Base-by-base conservation (phyloP, 768 basidiomycete species). In the Boletus huronensis region DNA sequence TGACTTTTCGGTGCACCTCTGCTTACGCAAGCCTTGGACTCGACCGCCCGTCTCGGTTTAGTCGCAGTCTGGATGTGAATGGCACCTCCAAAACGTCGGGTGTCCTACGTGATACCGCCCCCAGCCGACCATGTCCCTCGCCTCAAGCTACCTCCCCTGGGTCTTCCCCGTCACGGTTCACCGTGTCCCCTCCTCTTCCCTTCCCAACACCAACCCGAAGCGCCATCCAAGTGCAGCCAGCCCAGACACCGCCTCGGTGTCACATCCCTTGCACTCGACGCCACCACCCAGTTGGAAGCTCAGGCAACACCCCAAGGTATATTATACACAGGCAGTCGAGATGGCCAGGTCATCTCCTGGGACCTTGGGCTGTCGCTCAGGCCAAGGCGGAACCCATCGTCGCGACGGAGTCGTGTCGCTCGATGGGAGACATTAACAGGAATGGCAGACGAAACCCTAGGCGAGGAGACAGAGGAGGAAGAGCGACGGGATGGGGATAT, bases 171-270 rank as follows among this genome's bases (percentile, higher is more conserved):
- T 50, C 72, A 87, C 31, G 93, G 94, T 13, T 77, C 79, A 8
- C 79, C 83, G 5, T 78, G 80, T 0, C 93, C 93, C 3, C 75
- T 92, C 36, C 75, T 96, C 48, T 69, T 84, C 43, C 74, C 73
- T 13, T 70, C 72, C 19, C 68, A 64, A 23, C 43, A 58, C 48
- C 61, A 61, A 17, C 58, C 63, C 53, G 64, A 63, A 48, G 58
- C 48, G 5, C 46, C 58, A 17, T 54, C 49, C 39, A 48, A 46
- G 45, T 50, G 68, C 63, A 52, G 62, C 67, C 83, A 89, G 58
- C 88, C 90, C n/a, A 80, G 86, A 31, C 94, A 98, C 72, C 82
- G 93, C 21, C 81, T 98, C 0, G 92, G 92, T 4, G 84, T 94
- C 35, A 83, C 89, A 1, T 86, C 90, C 0, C 79, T 98, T n/a